A percentile compares a stretch with the other conserved stretches of the same genome.
These are phyloP conservation scores for Cynara cardunculus DNA, from an alignment of 129 eudicot species.

Conservation along the genomic window DNA sequence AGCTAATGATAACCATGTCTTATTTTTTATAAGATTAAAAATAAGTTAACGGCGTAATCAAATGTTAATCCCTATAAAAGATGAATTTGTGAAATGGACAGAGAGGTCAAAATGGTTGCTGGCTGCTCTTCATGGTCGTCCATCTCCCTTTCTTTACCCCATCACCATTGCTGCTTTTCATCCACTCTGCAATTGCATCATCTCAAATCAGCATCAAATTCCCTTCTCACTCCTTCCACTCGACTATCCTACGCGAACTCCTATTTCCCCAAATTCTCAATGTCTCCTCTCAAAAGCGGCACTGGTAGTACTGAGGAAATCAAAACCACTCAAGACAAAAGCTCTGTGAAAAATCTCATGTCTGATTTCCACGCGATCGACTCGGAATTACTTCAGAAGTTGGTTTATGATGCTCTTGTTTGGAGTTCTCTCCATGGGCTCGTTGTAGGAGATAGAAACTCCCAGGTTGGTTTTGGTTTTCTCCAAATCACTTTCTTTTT, in stretches of 20 bases:
- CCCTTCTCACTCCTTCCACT: constrained; percentile 3
- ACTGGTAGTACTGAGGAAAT: constrained; percentile 23
- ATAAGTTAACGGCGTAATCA: too few relatives aligned
- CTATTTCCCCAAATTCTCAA: constrained; percentile 19
- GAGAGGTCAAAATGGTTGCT: constrained; percentile 22
- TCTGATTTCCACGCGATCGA: constrained; percentile 66
- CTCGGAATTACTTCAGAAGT: constrained; percentile 42
- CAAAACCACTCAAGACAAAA: constrained; percentile 18
- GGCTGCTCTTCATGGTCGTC: constrained; percentile 24
- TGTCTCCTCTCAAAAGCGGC: constrained; percentile 17
- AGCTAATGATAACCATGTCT: too few relatives aligned
- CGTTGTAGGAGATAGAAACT: constrained; percentile 71
- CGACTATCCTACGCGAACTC: constrained; percentile 9
- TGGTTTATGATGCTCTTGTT: constrained; percentile 81
- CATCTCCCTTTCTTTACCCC: constrained; percentile 18
- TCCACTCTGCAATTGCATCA: constrained; percentile 14
- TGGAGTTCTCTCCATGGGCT: constrained; percentile 90
- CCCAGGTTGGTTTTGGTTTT: constrained; percentile 41
- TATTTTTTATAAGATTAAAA: too few relatives aligned
- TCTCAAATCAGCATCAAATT: constrained; percentile 10
- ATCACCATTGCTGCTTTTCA: neutral
- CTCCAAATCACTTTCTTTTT: neutral
- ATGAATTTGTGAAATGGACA: neutral
- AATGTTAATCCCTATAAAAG: neutral
- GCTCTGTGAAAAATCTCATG: constrained; percentile 22